Base-by-base conservation (phyloP, 2,329 filamentous ascomycete genomes). In the Trichoderma cornu-damae region DNA sequence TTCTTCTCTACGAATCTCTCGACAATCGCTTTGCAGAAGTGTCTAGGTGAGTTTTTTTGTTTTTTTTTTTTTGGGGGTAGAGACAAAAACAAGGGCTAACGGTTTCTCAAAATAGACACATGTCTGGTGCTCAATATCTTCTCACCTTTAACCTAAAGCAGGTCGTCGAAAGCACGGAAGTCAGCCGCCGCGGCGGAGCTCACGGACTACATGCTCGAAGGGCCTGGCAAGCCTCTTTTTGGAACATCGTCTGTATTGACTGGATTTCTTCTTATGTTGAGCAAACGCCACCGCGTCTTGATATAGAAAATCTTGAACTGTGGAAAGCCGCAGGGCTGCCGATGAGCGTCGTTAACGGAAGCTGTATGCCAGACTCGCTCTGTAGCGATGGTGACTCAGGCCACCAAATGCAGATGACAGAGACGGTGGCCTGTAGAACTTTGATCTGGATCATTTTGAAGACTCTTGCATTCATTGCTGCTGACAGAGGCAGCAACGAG, bases 211-310 rank as follows among this genome's bases (percentile, higher is more conserved):
- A 59, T 16, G 57, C 57, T 30, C 51, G 42, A 22, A 58, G 57
- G 35, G 60, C 61, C 3, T 62, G 59, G 58, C 57, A 61, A 40
- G 59, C 61, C 11, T 49, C 59, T 11, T 62, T 61, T 37, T 61
- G 61, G 61, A 62, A 60, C 48, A 49, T 62, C 16, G 61, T 59
- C n/a, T 56, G 57, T 8, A 59, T 61, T 26, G 61, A 62, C 38
- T 62, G 59, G 42, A 51, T 62, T 16, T 47, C 57, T 8, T 59
- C 59, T 18, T 61, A 62, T 37, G 51, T 52, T 8, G 51, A 58
- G 30, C 32, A 56, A 30, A 56, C 44, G 16, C 16, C 46, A 8
- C 61, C 60, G 7, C 59, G 59, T 6, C 54, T 62, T 20, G 54
- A 58, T 14, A 52, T 51, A 9, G 44, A 56, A 6, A 58, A 62